Percentiles rank a stretch among this genome's conserved stretches.
These are phyloP conservation scores for Starmerella tilneyi DNA, from an alignment of 805 yeast genomes.

Conservation along the genomic window DNA sequence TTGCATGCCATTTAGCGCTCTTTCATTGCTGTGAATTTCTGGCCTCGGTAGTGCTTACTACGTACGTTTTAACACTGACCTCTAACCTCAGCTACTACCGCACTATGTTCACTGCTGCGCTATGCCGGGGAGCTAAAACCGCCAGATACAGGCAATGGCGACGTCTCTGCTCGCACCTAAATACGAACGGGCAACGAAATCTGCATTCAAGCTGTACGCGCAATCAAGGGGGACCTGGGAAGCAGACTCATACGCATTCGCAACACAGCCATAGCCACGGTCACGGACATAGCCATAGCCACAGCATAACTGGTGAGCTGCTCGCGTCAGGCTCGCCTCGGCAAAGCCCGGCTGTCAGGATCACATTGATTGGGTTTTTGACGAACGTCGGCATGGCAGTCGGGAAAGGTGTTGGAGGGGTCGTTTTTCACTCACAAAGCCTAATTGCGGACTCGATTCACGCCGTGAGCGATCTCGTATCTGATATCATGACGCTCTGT, in stretches of 20 bases:
- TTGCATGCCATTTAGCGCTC: too few relatives aligned
- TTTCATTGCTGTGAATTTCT: too few relatives aligned
- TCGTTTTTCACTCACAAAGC: slow-evolving; percentile 88
- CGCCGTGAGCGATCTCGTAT: slow-evolving; percentile 78
- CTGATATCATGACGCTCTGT: slow-evolving; percentile 78
- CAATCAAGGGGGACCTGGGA: too few relatives aligned
- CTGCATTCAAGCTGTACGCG: too few relatives aligned
- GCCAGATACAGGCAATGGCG: too few relatives aligned
- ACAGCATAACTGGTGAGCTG: slow-evolving; percentile 23
- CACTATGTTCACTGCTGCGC: too few relatives aligned
- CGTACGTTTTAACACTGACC: too few relatives aligned
- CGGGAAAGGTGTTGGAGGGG: slow-evolving; percentile 81
- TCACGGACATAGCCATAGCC: slow-evolving; percentile 17
- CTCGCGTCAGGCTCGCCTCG: slow-evolving; percentile 31
- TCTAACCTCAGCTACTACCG: too few relatives aligned
- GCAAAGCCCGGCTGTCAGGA: slow-evolving; percentile 76
- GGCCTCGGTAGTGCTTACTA: too few relatives aligned
- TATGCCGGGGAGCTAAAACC: too few relatives aligned
- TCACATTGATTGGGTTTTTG: slow-evolving; percentile 82
- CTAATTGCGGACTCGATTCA: slow-evolving; percentile 90
- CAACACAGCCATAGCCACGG: slow-evolving; percentile 5
- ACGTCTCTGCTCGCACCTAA: too few relatives aligned
- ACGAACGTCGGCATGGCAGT: slow-evolving; percentile 79
- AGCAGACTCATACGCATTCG: background rate
- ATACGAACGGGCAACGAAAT: too few relatives aligned